Base-by-base conservation (phyloP, 345 rosid species). In the Corymbia maculata region DNA sequence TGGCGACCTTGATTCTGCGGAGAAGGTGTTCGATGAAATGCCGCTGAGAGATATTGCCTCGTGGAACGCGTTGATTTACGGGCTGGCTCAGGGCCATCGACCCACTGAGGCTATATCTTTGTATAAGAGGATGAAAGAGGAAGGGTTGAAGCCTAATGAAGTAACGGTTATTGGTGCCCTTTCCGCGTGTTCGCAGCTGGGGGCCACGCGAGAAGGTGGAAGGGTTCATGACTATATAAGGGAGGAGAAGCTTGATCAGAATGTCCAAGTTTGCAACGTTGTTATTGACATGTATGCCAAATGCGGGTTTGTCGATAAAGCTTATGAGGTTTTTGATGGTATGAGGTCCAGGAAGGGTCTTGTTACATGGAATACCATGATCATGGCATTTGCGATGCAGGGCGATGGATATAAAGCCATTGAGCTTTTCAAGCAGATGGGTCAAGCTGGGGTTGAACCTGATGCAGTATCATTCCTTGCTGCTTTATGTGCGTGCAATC, bases 351-450 rank as follows among this genome's bases (percentile, higher is more conserved):
- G 68, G 88, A 94, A 92, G 91, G 92, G 91, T 90, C 87, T 94
- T 88, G 93, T 97, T 85, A 93, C 98, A 9, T 97, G 99, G 99
- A 97, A 97, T 91, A 95, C 98, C 14, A 97, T 96, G 97, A 93
- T 97, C 51, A 96, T 93, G 97, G 98, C 94, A 42, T 95, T 94
- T 89, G 98, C 99, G 3, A 93, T 94, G 92, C 95, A 95, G 51
- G 99, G 99, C 66, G 93, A 95, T 90, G 98, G 95, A 14, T 24
- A 59, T 24, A 93, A 88, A 91, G 97, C 98, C 36, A 87, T 96
- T 49, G 93, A 94, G 90, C 92, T 95, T 59, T 96, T 97, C 57
- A 85, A 92, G 90, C 90, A 91, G 80, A 92, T 97, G 94, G 89
- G 85, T 87, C 55, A n/a, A 2, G 88, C 88, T 61, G 92, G 95